Evolutionary conservation across 1,139 yeast genomes (phyloP), one percentile per base, ranked within the genome.

Genomic region (Magnusiomyces suaveolens): DNA sequence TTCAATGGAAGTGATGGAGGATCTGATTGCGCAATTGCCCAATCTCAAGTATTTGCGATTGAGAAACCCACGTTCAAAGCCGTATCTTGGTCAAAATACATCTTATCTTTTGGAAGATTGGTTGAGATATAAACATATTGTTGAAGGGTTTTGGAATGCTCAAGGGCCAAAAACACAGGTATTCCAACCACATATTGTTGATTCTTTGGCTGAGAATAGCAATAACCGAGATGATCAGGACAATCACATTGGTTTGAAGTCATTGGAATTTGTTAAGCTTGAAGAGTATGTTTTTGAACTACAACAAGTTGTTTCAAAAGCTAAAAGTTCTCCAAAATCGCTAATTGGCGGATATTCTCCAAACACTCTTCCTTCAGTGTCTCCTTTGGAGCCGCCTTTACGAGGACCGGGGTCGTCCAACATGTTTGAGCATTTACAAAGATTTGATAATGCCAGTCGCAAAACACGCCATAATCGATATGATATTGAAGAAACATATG

Each of bases 261-360:
- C 54, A 2, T 53, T 62, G n/a, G 39, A 50, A 50, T 62, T 59
- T 52, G 53, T 62, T 24, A 59, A 56, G 36, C 50, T 62, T 41
- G 65, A 62, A 41, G 59, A 55, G 12, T 55, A 55, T 43, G 53
- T 62, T 21, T 61, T 61, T 49, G 63, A 60, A 23, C 50, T 59
- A 12, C 46, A 48, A 23, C 23, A 12, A 12, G 44, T 10, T 14
- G 16, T 24, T 18, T n/a, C 20, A 62, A 36, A 60, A 61, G 18
- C 63, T 63, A n/a, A 53, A 59, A 6, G 4, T 3, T 16, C 33
- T 2, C 18, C 12, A 10, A 6, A 6, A 2, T 32, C 49, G 25
- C 18, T 3, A 33, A 12, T 29, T 29, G 12, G 12, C 12, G 36
- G 36, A 29, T 8, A 12, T 12, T n/a, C n/a, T n/a, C n/a, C n/a